Evolutionary conservation across 768 basidiomycete genomes (phyloP).

Genomic region (Chalciporus sphaerocephalus): DNA sequence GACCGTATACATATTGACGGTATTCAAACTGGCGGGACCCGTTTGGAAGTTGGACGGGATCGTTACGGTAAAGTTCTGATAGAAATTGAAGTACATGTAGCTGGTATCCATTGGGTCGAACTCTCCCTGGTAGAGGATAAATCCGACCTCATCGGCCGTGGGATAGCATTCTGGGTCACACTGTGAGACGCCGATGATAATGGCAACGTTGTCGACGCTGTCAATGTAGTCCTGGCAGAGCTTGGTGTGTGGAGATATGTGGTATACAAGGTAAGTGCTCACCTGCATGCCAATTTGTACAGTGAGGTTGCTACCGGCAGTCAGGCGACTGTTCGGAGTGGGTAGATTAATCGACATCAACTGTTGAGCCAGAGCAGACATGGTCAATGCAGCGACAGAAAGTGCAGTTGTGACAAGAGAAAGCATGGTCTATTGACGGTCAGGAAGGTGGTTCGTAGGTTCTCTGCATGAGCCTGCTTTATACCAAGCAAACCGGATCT

Average conservation of each 20-base stretch:
- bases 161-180: slow-evolving; percentile 26
- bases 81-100: slow-evolving; percentile 5
- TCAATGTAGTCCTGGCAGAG: no score
- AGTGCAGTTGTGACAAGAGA: slow-evolving; percentile 12
- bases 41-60: slow-evolving; percentile 23
- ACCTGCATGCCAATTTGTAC: slow-evolving; percentile 20
- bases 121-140: slow-evolving; percentile 32
- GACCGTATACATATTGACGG: slow-evolving; percentile 35
- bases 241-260: no score
- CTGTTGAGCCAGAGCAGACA: slow-evolving; percentile 16
- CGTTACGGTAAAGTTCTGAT: slow-evolving; percentile 32
- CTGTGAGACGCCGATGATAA: slow-evolving; percentile 29
- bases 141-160: slow-evolving; percentile 15
- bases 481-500: no score
- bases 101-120: slow-evolving; percentile 20
- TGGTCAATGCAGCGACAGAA: slow-evolving; percentile 11
- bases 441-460: no score
- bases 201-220: slow-evolving; percentile 24
- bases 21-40: slow-evolving; percentile 33
- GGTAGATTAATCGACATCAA: slow-evolving; percentile 8
- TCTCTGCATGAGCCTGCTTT: no score
- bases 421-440: no score
- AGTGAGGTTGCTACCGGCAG: slow-evolving; percentile 2
- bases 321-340: slow-evolving; percentile 6
- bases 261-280: no score